Base-by-base conservation (phyloP, 768 basidiomycete genomes). In the Russula earlei region DNA sequence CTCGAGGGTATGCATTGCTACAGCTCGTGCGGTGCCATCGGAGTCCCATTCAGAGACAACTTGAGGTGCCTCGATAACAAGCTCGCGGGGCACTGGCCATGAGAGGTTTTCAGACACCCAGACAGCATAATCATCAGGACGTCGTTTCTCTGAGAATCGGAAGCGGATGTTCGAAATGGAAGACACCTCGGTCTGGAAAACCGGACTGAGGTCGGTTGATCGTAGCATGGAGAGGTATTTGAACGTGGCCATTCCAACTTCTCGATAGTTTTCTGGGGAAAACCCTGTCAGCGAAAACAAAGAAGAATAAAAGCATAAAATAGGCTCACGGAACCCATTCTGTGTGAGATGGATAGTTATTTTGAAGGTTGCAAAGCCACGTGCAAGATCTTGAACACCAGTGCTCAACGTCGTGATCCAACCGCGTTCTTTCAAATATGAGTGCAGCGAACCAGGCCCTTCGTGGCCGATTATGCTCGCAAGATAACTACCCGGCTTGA, bases 341-440 rank as follows among this genome's bases (percentile, higher is more conserved):
- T 79, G 76, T 0, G 96, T 96, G 60, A 99, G 70, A 64, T 87
- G 72, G 22, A 87, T 74, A 2, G 83, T 85, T n/a, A 88, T 69
- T 67, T 89, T 93, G 72, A 96, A 90, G 77, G 90, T 85, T 38
- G 84, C 87, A 66, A 97, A 91, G 0, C 92, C 91, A 59, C 89
- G 79, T 19, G 79, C 89, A 6, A 90, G 77, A 33, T 75, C 72
- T 62, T 87, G 85, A 3, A 80, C 75, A 1, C 87, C 91, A 42
- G 83, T 76, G 52, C 77, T 81, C 48, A 98, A 72, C 12, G 75
- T 74, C 27, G 84, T 91, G 36, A 87, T 77, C 91, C 92, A 95
- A 2, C 91, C 89, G 65, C 85, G 87, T 59, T 77, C 75, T 72
- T 95, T 98, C 54, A 99, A 76, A 67, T 92, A 91, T 0, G 92